Base-by-base conservation (phyloP, 768 basidiomycete species). In the Cystofilobasidium capitatum region DNA sequence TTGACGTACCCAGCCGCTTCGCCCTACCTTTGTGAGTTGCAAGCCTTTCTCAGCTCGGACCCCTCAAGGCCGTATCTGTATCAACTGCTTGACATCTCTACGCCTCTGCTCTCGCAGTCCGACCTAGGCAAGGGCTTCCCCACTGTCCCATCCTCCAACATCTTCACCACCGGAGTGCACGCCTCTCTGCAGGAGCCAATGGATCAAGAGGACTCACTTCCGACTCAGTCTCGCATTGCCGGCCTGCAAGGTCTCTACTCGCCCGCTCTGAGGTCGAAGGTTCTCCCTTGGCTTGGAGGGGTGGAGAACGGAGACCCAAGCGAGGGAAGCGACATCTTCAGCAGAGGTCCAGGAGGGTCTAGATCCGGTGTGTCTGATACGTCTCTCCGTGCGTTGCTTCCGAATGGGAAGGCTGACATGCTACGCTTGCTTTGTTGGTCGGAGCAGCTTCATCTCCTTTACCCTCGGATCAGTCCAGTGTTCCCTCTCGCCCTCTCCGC, bases 201-300 rank as follows among this genome's bases (percentile, higher is more conserved):
- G 58, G 58, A 4, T 31, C 40, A 44, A 2, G 60, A 31, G 42
- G 42, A 16, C 60, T 17, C 29, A 20, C 31, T 33, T 31, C 14
- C 31, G 24, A 62, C 40, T 3, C 31, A 55, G 39, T 51, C 63
- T 8, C 37, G 63, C 26, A 55, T 57, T 24, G 37, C 37, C 14
- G 63, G 63, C 24, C 63, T 64, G 4, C 51, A 64, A 31, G 24
- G 36, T 0, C 49, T 64, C 14, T 22, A 17, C 13, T 55, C 51
- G 20, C 63, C 63, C 24, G 29, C 51, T 35, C 37, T 54, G 7
- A 40, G 35, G 26, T 17, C 31, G 51, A 64, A 64, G 54, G 26
- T 64, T 26, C 47, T 64, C 10, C 63, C 63, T 0, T 64, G 63
- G 63, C 39, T 64, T n/a, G 63, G 40, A 0, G 63, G 36, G 24